Base-by-base conservation (phyloP, 2,329 filamentous ascomycete species). In the Fusarium staphyleae region DNA sequence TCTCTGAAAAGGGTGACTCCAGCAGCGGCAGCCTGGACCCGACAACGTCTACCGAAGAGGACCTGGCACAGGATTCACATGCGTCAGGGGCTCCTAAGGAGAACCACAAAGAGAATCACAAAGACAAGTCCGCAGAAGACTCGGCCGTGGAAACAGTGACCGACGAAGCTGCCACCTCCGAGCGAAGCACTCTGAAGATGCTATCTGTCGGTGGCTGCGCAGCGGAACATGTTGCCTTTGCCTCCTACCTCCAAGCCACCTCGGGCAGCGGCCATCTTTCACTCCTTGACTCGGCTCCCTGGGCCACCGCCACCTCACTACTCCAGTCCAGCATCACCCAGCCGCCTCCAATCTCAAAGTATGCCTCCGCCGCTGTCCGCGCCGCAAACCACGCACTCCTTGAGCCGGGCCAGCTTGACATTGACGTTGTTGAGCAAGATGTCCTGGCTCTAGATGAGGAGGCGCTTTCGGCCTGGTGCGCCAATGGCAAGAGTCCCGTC, bases 211-310 rank as follows among this genome's bases (percentile, higher is more conserved):
- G 83, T 42, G 83, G 85, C 42, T 84, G 82, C 47, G 81, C 84
- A 5, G 84, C 85, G 12, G 85, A 88, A 71, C 80, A 92, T 14
- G 76, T 79, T 8, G 80, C 82, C 11, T 76, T 84, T 36, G 81
- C 75, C 1, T 74, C 77, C 6, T 76, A 78, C 62, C 65, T 83
- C 18, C 65, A 69, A 16, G 53, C 66, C 10, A 61, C 57, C 2
- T 37, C 58, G 4, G 51, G 65, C 5, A 22, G 36, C 1, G 75
- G 74, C 15, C 57, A 74, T 26, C 74, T 95, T 10, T 81, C 79
- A 5, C 85, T 91, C n/a, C 75, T 97, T 40, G 93, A 98, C 74
- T 86, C 90, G 14, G 95, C 88, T 3, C 85, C 89, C 24, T 98
- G 95, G 93, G 77, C 76, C 0, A 60, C 72, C 3, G 84, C 93